A percentile compares a stretch with the other conserved stretches of the same genome.
Conservation (phyloP, 2,329 filamentous ascomycete species). For the Calonectria pteridis region DNA sequence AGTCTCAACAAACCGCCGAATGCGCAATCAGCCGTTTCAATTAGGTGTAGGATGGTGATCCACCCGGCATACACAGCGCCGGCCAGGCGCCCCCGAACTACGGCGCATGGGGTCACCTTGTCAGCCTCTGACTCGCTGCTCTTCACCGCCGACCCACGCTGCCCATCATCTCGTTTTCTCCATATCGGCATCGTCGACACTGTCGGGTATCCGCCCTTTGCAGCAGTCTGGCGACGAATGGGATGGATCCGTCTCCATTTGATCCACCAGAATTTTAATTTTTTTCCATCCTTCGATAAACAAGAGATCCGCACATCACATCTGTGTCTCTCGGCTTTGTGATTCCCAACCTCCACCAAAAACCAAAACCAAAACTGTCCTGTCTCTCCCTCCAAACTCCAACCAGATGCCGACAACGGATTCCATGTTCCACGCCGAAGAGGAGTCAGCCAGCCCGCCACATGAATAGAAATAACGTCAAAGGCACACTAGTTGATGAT, state of each 20-base stretch:
- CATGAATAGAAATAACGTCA: neutral
- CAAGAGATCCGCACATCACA: neutral
- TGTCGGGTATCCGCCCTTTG: slow-evolving; percentile 20
- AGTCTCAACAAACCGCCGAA: slow-evolving; percentile 26
- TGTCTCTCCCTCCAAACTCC: neutral
- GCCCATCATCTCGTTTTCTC: slow-evolving; percentile 25
- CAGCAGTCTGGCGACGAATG: slow-evolving; percentile 29
- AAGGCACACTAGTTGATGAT: slow-evolving; percentile 7
- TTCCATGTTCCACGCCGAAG: neutral
- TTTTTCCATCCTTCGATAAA: slow-evolving; percentile 13
- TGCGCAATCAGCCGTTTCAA: slow-evolving; percentile 33
- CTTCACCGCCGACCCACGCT: slow-evolving; percentile 36
- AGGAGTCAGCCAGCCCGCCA: neutral
- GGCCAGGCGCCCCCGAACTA: slow-evolving; percentile 31
- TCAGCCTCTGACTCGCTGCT: slow-evolving; percentile 28
- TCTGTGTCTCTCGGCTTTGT: neutral
- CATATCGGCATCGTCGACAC: slow-evolving; percentile 21
- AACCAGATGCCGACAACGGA: neutral
- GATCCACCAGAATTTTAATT: neutral
- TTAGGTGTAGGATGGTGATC: slow-evolving; percentile 34
- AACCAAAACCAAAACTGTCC: neutral
- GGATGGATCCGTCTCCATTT: slow-evolving; percentile 24
- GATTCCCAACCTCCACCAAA: slow-evolving; percentile 16
- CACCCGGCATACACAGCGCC: slow-evolving; percentile 30
- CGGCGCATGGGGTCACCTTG: slow-evolving; percentile 32